These are phyloP conservation scores for Penicillium desertorum DNA, from an alignment of 495 filamentous ascomycete species.

Conservation along the genomic window DNA sequence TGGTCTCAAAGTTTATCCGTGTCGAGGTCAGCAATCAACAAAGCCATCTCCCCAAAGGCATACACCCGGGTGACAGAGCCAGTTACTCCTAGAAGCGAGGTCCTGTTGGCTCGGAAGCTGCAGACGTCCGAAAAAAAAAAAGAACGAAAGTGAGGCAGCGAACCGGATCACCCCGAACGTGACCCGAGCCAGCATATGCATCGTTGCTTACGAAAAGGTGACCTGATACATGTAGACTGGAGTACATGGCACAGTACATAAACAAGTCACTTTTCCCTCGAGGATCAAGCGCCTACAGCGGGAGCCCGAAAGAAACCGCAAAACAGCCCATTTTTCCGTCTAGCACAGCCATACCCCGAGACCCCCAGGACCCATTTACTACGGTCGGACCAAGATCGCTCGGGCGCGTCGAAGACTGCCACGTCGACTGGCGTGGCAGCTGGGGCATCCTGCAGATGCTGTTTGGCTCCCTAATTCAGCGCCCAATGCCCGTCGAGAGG, in stretches of 20 bases:
- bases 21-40: neutral
- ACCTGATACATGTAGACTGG: constrained; percentile 6
- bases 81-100: constrained; percentile 1
- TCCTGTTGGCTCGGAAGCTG: constrained; percentile 13
- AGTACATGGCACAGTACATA: constrained; percentile 10
- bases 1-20: neutral
- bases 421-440: constrained; percentile 24
- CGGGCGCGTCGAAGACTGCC: constrained; percentile 22
- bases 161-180: constrained; percentile 41
- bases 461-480: neutral
- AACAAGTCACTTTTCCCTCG: constrained; percentile 5
- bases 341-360: constrained; percentile 8
- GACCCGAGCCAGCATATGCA: constrained; percentile 22
- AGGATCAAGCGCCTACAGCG: constrained; percentile 19
- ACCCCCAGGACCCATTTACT: constrained; percentile 2
- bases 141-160: constrained; percentile 46
- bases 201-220: constrained; percentile 11
- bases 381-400: constrained; percentile 13
- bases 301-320: constrained; percentile 6
- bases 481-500: constrained; percentile 3
- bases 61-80: constrained; percentile 3
- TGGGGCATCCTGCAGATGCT: constrained; percentile 25
- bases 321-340: constrained; percentile 2
- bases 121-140: constrained; percentile 7
- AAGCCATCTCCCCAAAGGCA: constrained; percentile 2